Percentiles rank a stretch among this genome's conserved stretches.
Conservation (phyloP, 2,329 filamentous ascomycete species). For the Colletotrichum siamense region DNA sequence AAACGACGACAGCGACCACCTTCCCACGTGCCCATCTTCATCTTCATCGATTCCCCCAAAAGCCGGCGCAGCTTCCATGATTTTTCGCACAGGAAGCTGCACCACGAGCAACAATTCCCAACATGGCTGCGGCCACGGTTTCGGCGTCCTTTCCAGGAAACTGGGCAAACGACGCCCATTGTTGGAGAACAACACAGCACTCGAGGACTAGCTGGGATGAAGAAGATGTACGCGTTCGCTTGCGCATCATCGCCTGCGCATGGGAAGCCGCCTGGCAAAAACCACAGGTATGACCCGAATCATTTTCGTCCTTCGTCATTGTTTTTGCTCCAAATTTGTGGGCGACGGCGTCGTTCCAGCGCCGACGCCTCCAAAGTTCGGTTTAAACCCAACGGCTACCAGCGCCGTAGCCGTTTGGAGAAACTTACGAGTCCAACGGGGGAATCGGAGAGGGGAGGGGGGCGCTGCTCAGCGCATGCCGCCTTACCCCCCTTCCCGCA, state of each 20-base stretch:
- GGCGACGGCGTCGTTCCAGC: constrained; percentile 3
- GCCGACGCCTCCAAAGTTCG: constrained; percentile 2
- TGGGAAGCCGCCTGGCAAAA: constrained; percentile 32
- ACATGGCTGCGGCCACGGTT: constrained; percentile 60
- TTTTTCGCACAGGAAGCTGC: constrained; percentile 47
- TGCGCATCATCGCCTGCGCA: constrained; percentile 36
- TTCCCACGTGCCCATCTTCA: neutral
- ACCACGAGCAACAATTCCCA: constrained; percentile 52
- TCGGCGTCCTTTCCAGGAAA: constrained; percentile 43
- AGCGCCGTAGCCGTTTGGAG: neutral
- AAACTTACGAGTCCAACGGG: neutral
- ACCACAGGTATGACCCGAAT: constrained; percentile 24
- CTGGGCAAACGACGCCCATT: constrained; percentile 47
- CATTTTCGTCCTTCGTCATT: constrained; percentile 11
- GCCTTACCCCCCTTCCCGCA: neutral
- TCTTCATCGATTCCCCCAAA: neutral
- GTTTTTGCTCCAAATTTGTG: constrained; percentile 4
- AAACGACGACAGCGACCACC: constrained; percentile 11
- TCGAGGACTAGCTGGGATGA: constrained; percentile 44
- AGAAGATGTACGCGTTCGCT: constrained; percentile 14
- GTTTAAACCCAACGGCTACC: constrained; percentile 2
- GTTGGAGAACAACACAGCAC: constrained; percentile 35
- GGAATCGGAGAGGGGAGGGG: constrained; percentile 10
- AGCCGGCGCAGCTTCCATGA: constrained; percentile 54
- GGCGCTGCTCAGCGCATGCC: neutral